Conservation (phyloP, 116 monocot genomes). For the Cymodocea nodosa region DNA sequence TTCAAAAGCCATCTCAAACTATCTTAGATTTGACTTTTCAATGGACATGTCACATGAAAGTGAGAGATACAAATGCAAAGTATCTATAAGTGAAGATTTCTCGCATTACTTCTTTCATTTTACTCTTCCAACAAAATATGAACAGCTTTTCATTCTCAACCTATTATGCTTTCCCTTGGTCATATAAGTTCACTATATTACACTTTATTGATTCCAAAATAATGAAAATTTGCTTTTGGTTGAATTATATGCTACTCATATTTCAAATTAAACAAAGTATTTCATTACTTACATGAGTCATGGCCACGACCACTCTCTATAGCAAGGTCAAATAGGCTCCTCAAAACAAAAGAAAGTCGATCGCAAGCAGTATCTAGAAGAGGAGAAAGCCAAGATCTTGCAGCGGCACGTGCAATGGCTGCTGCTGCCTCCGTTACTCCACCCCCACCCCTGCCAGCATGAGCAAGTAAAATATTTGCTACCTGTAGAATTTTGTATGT, state of each 20-base stretch:
- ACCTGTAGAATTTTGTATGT: conserved; percentile 28
- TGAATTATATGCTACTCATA: neutral
- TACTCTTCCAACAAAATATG: no score
- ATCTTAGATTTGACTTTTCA: no score
- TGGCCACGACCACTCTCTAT: conserved; percentile 50
- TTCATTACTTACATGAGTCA: conserved; percentile 42
- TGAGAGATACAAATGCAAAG: no score
- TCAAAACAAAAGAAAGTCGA: conserved; percentile 81
- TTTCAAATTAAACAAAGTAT: neutral
- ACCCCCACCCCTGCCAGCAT: conserved; percentile 85
- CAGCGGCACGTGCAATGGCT: conserved; percentile 91
- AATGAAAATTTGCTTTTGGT: no score
- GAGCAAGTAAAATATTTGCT: conserved; percentile 96
- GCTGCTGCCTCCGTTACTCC: conserved; percentile 77
- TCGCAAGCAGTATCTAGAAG: conserved; percentile 90
- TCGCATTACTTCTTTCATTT: no score
- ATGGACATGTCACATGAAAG: no score
- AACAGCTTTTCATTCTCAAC: no score
- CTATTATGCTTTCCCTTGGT: no score
- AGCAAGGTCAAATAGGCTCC: conserved; percentile 78
- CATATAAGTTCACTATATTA: no score
- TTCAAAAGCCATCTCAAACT: no score
- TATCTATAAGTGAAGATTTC: no score
- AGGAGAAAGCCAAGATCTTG: conserved; percentile 86
- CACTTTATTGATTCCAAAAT: no score